Evolutionary conservation across 2,329 filamentous ascomycete species (phyloP).

Genomic region (Lachnellula occidentalis): DNA sequence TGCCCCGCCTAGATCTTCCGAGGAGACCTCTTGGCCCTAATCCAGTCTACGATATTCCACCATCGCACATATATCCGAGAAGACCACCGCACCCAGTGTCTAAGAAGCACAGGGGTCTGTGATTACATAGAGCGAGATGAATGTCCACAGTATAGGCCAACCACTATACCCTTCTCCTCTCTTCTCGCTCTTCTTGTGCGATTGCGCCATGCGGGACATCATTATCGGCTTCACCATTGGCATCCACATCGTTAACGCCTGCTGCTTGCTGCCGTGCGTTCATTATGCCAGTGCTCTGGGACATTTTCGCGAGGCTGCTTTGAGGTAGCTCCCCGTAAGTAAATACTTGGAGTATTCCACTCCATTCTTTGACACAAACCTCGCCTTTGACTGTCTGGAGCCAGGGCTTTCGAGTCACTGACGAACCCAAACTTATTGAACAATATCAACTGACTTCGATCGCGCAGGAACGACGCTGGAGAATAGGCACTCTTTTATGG

Average conservation of each 20-base stretch:
- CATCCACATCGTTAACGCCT: constrained; percentile 38
- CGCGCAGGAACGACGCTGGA: no score
- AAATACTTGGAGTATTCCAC: no score
- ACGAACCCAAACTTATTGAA: no score
- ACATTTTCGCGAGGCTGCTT: constrained; percentile 11
- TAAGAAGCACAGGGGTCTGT: constrained; percentile 80
- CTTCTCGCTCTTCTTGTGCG: constrained; percentile 81
- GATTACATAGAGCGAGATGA: constrained; percentile 87
- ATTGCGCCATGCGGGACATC: constrained; percentile 40
- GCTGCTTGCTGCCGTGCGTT: constrained; percentile 30
- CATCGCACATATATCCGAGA: constrained; percentile 31
- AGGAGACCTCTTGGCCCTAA: no score
- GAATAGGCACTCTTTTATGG: no score
- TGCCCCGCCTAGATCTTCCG: no score
- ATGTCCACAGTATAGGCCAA: constrained; percentile 85
- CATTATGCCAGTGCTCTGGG: background rate
- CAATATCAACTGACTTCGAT: no score
- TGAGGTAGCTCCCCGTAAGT: constrained; percentile 59
- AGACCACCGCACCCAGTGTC: constrained; percentile 83
- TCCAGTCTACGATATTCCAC: no score
- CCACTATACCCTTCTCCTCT: constrained; percentile 90
- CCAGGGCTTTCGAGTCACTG: no score
- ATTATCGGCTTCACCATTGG: constrained; percentile 35
- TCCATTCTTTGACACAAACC: no score
- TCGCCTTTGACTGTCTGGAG: no score